Evolutionary conservation across 257 asterid species (phyloP), one percentile per base, ranked within the genome.

Genomic region (Nicotiana tomentosiformis): DNA sequence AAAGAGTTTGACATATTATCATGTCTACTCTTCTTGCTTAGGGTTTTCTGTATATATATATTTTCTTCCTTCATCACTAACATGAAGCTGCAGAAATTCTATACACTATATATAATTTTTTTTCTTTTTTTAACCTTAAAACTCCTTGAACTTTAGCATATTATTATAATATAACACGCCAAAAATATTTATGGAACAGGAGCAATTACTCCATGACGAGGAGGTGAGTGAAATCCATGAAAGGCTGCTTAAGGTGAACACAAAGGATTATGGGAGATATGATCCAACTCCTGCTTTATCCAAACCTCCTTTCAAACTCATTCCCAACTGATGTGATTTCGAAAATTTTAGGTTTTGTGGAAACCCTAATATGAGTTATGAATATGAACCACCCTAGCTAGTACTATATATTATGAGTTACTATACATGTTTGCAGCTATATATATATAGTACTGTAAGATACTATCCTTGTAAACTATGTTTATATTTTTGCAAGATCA

Each of bases 291-390:
- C 98, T 17, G 85, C 97, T 5, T 56, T 92, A 1, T 87, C 76
- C 51, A 93, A 90, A 84, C 98, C 98, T 83, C 95, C 91, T 68
- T 90, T 91, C 88, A 92, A 92, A 83, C 95, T 88, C 83, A 92
- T 92, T 32, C 98, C 96, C 62, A 91, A 95, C 86, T 95, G 84
- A 91, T 26, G 0, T 8, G 14, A 60, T 65, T 35, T 68, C 26
- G 9, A 20, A 14, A 74, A 14, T 46, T 15, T 72, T 3, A 49
- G 43, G 80, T 64, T 72, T 72, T 46, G 61, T 46, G 60, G 78
- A 46, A 32, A 32, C 60, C 78, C 78, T 20, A 46, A 10, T 39
- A 20, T 29, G 2, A 43, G 1, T 20, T 46, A 39, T 39, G 58
- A 70, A 43, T 43, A 43, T 23, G 78, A 72, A 30, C 26, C 32